Evolutionary conservation across 2,329 filamentous ascomycete genomes (phyloP), one percentile per base, ranked within the genome.

Genomic region (Pseudogymnoascus pannorum): DNA sequence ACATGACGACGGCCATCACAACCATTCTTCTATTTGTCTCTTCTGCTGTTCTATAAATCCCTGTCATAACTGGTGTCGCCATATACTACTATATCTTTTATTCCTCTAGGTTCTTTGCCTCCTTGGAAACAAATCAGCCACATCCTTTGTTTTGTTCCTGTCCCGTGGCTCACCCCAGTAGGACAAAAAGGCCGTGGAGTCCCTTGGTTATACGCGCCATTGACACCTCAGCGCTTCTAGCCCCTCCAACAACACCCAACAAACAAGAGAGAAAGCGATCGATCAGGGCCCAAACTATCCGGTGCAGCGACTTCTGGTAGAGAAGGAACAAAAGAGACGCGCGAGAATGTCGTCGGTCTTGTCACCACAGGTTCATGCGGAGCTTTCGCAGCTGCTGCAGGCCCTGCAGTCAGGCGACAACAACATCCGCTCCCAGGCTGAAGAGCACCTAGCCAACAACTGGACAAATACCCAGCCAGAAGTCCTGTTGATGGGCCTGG

Each of bases 391-490:
- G 82, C 86, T 99, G 68, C 82, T 99, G 73, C 86, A 89, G 77
- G 92, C 88, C 68, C 85, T 99, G 66, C 89, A 94, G 77, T 93
- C 91, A 57, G 78, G 91, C 69, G 93, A 99, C 78, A 99, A 99
- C 78, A 81, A 81, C 62, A 82, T 91, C 69, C 88, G 94, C 73
- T 85, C 89, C 29, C 86, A 91, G 74, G 93, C 93, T 59, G 94
- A 99, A 76, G 91, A 95, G 66, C 88, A 92, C 74, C 80, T 99
- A 65, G 90, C 91, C 74, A 90, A 85, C 76, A 92, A 92, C 80
- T 99, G 94, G 94, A 89, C 92, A 35, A 78, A 79, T 64, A 82
- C 85, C 62, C 85, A 89, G 64, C 92, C 94, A 35, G 92, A 97
- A 71, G 82, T 96, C 68, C 81, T 97, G 68, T 79, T 99, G 72